Evolutionary conservation across 495 filamentous ascomycete genomes (phyloP).

Genomic region (Podospora conica): DNA sequence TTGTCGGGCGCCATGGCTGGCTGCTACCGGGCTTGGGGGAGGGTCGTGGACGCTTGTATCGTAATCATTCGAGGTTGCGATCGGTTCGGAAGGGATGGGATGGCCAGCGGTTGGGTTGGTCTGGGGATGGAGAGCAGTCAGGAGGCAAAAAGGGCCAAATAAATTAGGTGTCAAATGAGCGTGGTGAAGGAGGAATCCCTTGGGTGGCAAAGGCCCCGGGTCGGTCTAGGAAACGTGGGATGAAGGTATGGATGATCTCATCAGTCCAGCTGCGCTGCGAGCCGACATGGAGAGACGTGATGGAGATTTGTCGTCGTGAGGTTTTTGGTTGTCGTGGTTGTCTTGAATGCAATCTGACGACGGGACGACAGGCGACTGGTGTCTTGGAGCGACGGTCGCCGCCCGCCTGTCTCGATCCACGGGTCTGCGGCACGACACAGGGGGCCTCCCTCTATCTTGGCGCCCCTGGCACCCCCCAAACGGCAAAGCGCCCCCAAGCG

Average conservation of each 20-base stretch:
- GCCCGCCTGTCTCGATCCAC: constrained; percentile 1
- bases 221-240: constrained; percentile 15
- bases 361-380: not conserved
- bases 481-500: not conserved
- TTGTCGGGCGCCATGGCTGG: constrained; percentile 40
- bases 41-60: not conserved
- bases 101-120: not conserved
- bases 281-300: constrained; percentile 16
- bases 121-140: not conserved
- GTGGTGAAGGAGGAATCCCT: constrained; percentile 8
- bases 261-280: constrained; percentile 21
- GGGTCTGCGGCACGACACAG: constrained; percentile 8
- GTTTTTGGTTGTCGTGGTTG: constrained; percentile 4
- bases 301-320: not conserved
- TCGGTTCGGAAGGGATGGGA: not conserved
- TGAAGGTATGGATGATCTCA: constrained; percentile 14
- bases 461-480: not conserved
- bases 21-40: constrained; percentile 8
- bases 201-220: not conserved
- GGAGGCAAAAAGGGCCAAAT: not conserved
- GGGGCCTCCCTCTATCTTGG: constrained; percentile 4
- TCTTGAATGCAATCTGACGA: constrained; percentile 5
- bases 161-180: constrained; percentile 13
- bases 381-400: constrained; percentile 1
- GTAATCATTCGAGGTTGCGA: constrained; percentile 17